Evolutionary conservation across 176 grass and related monocot species (phyloP).

Genomic region (Carex parvula): DNA sequence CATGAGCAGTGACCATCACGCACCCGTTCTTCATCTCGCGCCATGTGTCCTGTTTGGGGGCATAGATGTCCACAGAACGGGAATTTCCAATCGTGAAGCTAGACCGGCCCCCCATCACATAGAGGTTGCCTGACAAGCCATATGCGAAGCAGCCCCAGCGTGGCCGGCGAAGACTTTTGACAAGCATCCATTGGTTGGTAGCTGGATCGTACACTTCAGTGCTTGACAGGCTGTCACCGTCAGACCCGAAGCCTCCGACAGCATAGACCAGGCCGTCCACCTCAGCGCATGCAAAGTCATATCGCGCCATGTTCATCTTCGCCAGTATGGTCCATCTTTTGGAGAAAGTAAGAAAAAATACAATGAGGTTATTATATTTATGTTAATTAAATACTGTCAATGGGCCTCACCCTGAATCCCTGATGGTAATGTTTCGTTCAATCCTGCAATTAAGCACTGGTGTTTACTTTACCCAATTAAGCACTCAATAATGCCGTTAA

Average conservation of each 20-base stretch:
- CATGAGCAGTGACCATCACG: constrained; percentile 75
- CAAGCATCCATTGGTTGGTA: constrained; percentile 40
- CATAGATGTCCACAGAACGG: constrained; percentile 47
- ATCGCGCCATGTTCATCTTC: constrained; percentile 62
- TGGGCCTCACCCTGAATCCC: not conserved
- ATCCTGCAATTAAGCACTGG: not conserved
- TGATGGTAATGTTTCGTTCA: not conserved
- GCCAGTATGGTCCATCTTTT: constrained; percentile 58
- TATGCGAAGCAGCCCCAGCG: constrained; percentile 63
- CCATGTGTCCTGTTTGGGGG: constrained; percentile 32
- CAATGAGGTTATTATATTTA: not conserved
- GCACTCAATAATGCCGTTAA: not conserved
- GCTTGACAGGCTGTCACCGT: constrained; percentile 42
- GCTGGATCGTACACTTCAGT: constrained; percentile 59
- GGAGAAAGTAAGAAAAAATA: constrained; percentile 6
- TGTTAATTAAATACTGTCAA: not conserved
- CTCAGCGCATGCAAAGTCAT: constrained; percentile 55
- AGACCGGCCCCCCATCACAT: constrained; percentile 70
- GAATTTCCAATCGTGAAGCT: constrained; percentile 80
- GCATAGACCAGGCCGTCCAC: constrained; percentile 54
- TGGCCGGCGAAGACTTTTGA: constrained; percentile 51
- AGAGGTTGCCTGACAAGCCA: constrained; percentile 33
- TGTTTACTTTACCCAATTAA: not conserved
- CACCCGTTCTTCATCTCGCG: constrained; percentile 64
- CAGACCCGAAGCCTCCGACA: constrained; percentile 47